Percentiles rank a stretch among this genome's conserved stretches.
phyloP scores from a whole-genome alignment of 2,329 filamentous ascomycete genomes.

The Ceratocystis diversiconidia region DNA sequence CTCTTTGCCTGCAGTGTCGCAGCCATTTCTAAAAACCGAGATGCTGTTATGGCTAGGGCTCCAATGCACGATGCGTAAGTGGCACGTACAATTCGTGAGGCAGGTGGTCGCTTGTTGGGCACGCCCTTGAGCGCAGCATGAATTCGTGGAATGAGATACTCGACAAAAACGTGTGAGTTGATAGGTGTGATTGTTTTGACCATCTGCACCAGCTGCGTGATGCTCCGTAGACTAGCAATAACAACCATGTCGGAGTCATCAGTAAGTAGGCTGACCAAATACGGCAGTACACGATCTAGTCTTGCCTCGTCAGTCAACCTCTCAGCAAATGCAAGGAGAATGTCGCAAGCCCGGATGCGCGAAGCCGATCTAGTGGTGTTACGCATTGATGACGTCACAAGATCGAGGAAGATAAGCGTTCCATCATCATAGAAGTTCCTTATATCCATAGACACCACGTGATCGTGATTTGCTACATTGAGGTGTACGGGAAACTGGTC shows the following conservation, averaged over 20 bases:
- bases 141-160: slow-evolving; percentile 53
- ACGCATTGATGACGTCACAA: slow-evolving; percentile 76
- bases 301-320: slow-evolving; percentile 89
- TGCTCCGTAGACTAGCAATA: slow-evolving; percentile 67
- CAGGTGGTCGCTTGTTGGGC: slow-evolving; percentile 26
- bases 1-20: slow-evolving; percentile 76
- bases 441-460: slow-evolving; percentile 38
- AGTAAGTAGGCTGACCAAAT: slow-evolving; percentile 67
- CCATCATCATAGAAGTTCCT: slow-evolving; percentile 53
- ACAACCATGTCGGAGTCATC: slow-evolving; percentile 76
- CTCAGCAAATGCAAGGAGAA: slow-evolving; percentile 83
- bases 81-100: slow-evolving; percentile 61
- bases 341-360: slow-evolving; percentile 74
- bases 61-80: slow-evolving; percentile 90
- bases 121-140: slow-evolving; percentile 36
- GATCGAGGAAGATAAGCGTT: slow-evolving; percentile 77
- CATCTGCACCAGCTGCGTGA: slow-evolving; percentile 77
- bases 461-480: slow-evolving; percentile 74
- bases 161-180: slow-evolving; percentile 54
- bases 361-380: slow-evolving; percentile 83
- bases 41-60: slow-evolving; percentile 72
- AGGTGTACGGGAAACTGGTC: slow-evolving; percentile 67
- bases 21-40: slow-evolving; percentile 77
- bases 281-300: slow-evolving; percentile 81
- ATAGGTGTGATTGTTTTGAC: slow-evolving; percentile 76